These are phyloP conservation scores for Xylaria hypoxylon DNA, from an alignment of 2,329 filamentous ascomycete genomes.

Conservation along the genomic window DNA sequence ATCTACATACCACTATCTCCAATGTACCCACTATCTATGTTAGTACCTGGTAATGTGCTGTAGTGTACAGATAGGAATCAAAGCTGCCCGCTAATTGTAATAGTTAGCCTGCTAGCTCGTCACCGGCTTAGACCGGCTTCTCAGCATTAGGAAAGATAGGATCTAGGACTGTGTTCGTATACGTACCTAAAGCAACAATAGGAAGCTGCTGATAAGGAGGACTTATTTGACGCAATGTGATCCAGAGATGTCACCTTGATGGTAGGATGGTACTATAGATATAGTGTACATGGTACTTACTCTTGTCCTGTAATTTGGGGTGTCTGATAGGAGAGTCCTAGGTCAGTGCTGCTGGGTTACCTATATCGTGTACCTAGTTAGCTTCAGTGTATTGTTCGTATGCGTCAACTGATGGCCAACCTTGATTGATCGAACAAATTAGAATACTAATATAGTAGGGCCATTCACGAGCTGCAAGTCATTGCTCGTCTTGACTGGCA, in stretches of 20 bases:
- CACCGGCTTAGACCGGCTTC: too few species aligned
- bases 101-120: too few species aligned
- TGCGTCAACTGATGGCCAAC: conserved; percentile 5
- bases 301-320: not conserved
- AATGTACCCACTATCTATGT: too few species aligned
- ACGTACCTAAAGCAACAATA: conserved; percentile 4
- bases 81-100: too few species aligned
- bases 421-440: conserved; percentile 16
- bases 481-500: conserved; percentile 11
- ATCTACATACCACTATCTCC: too few species aligned
- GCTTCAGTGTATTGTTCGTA: not conserved
- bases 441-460: too few species aligned
- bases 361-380: too few species aligned
- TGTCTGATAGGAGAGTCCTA: not conserved
- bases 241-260: not conserved
- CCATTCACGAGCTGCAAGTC: conserved; percentile 8
- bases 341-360: not conserved
- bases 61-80: too few species aligned
- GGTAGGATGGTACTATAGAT: not conserved
- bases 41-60: too few species aligned
- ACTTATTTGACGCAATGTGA: too few species aligned
- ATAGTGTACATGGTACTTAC: too few species aligned
- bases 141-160: not conserved
- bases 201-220: not conserved
- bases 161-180: not conserved